Evolutionary conservation across 1,284 basidiomycete species (phyloP), one percentile per base, ranked within the genome.

Genomic region (Cryptococcus wingfieldii): DNA sequence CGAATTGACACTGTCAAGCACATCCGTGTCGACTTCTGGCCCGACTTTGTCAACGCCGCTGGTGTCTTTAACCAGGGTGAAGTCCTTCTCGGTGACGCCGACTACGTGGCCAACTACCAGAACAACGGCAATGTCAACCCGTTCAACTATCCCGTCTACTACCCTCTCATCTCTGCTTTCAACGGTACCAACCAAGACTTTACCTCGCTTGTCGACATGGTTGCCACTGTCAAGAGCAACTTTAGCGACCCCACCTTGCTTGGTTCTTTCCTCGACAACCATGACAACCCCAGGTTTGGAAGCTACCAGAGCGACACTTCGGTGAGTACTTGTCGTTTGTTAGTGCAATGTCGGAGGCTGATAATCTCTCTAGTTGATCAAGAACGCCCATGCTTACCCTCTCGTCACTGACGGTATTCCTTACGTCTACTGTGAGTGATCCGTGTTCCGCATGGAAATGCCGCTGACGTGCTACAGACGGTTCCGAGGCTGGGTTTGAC

Each of bases 131-230:
- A 77, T 28, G 79, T 81, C 67, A 79, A 80, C 46, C 78, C 82
- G 23, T 78, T 84, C 62, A 82, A 84, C 69, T 85, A 84, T 61
- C 81, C 82, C 2, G 72, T 79, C 52, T 83, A 81, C 65, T 81
- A 77, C 64, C 80, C 79, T 5, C 67, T 83, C 27, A 45, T 58
- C 34, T 44, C 56, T 18, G 62, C 62, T 8, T 70, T 70, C 65
- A 73, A 63, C 54, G 54, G 55, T 18, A 64, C 65, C 13, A 34
- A 25, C 12, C 57, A 56, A 14, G 55, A 56, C 44, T 50, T 69
- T 42, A 42, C 38, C 12, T 60, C 63, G n/a, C 53, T 69, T 25
- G 50, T 63, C 41, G 53, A 38, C n/a, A 66, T 65, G 63, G 56
- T 58, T 19, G 41, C 43, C 10, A 55, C 56, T n/a, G 59, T 67